phyloP scores from a whole-genome alignment of 108 stramenopile species.

The Cyclostephanos tholiformis region DNA sequence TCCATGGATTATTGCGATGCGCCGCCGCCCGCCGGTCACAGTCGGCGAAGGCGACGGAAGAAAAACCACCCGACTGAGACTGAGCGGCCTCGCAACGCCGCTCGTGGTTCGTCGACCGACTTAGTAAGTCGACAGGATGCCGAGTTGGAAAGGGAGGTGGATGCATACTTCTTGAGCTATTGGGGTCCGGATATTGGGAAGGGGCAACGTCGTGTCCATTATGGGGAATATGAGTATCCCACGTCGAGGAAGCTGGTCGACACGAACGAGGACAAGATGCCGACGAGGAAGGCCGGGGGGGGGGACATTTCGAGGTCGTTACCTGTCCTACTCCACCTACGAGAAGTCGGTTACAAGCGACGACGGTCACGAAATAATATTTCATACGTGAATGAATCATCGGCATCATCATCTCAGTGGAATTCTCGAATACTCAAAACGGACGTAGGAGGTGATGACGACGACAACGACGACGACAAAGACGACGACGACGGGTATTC shows the following conservation, averaged over 20 bases:
- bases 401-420: conserved; percentile 15
- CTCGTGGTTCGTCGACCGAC: neutral
- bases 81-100: too few relatives aligned
- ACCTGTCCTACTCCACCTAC: conserved; percentile 23
- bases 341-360: conserved; percentile 25
- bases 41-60: conserved; percentile 13
- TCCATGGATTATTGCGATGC: neutral
- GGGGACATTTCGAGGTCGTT: conserved; percentile 18
- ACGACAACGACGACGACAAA: neutral
- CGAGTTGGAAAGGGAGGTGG: conserved; percentile 10
- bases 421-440: conserved; percentile 3
- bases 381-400: neutral
- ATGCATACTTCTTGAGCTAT: neutral
- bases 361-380: neutral
- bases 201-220: neutral
- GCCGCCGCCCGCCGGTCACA: neutral
- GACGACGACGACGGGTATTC: neutral
- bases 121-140: neutral
- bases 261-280: neutral
- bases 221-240: neutral
- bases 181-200: neutral
- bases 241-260: neutral
- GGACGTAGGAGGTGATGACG: neutral
- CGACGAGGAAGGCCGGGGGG: neutral
- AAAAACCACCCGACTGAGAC: neutral